These are phyloP conservation scores for Saxophila tyrrhenica DNA, from an alignment of 495 filamentous ascomycete genomes.

Conservation along the genomic window DNA sequence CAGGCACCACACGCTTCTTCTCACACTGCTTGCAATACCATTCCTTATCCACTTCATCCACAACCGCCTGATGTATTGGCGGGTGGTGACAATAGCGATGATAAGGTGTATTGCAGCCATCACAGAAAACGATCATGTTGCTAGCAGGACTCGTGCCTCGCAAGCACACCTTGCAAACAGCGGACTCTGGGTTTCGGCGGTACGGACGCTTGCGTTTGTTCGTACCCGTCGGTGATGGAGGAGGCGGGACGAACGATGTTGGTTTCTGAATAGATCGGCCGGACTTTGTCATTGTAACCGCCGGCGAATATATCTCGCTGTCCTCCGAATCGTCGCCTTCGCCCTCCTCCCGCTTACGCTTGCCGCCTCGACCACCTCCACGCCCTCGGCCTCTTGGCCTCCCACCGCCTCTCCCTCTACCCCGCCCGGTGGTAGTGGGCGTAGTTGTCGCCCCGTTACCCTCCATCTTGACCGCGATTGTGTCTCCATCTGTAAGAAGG, in stretches of 20 bases:
- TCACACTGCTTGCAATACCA: constrained; percentile 72
- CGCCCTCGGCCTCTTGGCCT: constrained; percentile 31
- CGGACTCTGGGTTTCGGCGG: constrained; percentile 34
- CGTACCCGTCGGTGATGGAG: constrained; percentile 24
- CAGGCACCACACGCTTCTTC: constrained; percentile 14
- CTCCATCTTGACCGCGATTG: constrained; percentile 4
- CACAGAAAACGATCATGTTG: constrained; percentile 93
- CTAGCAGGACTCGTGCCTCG: constrained; percentile 59
- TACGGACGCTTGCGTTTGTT: constrained; percentile 36
- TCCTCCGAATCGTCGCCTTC: constrained; percentile 35
- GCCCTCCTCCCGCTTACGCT: constrained; percentile 29
- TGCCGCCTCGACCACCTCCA: constrained; percentile 29
- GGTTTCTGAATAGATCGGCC: constrained; percentile 73
- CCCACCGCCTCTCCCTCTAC: constrained; percentile 29
- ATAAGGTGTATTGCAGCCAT: constrained; percentile 78
- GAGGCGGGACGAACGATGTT: constrained; percentile 52
- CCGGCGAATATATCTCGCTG: constrained; percentile 39
- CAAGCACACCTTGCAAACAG: constrained; percentile 64
- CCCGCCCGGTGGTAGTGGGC: constrained; percentile 26
- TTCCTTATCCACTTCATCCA: constrained; percentile 51
- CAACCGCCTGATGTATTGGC: constrained; percentile 57
- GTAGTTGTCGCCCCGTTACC: neutral
- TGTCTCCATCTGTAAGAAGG: constrained; percentile 1
- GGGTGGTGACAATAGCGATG: constrained; percentile 90
- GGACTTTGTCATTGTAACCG: constrained; percentile 65